Conservation (phyloP, 768 basidiomycete genomes). For the Psilocybe cubensis region DNA sequence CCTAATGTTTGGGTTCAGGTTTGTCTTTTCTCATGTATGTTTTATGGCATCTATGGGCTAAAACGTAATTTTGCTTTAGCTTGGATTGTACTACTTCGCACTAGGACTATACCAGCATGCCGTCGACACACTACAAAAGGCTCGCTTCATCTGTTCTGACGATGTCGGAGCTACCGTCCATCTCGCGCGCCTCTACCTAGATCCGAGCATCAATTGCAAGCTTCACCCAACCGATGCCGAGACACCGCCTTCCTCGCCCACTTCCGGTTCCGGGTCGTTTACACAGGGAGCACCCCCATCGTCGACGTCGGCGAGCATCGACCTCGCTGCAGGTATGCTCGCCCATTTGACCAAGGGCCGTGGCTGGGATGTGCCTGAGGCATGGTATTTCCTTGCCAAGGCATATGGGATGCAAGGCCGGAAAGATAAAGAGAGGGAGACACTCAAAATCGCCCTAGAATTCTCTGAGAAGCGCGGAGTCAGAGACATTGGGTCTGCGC, state of each 20-base stretch:
- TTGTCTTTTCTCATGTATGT: slow-evolving; percentile 19
- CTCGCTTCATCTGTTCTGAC: slow-evolving; percentile 83
- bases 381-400: slow-evolving; percentile 91
- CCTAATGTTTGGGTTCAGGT: slow-evolving; percentile 96
- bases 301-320: slow-evolving; percentile 48
- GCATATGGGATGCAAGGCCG: slow-evolving; percentile 77
- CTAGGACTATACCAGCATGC: slow-evolving; percentile 63
- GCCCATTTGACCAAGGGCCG: slow-evolving; percentile 74
- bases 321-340: slow-evolving; percentile 84
- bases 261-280: neutral
- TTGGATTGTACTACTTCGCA: slow-evolving; percentile 75
- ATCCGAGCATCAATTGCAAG: slow-evolving; percentile 26
- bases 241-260: slow-evolving; percentile 1
- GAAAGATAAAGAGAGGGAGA: slow-evolving; percentile 74
- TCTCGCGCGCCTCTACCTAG: slow-evolving; percentile 76
- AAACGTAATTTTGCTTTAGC: slow-evolving; percentile 39
- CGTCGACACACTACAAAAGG: slow-evolving; percentile 81
- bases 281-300: neutral
- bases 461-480: slow-evolving; percentile 65
- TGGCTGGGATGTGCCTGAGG: slow-evolving; percentile 93
- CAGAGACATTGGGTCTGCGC: slow-evolving; percentile 61
- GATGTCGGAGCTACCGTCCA: slow-evolving; percentile 80
- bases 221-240: slow-evolving; percentile 12
- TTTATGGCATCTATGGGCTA: neutral
- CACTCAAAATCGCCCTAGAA: slow-evolving; percentile 68